Base-by-base conservation (phyloP, 495 filamentous ascomycete genomes). In the Pyrenopolyporus hunteri region DNA sequence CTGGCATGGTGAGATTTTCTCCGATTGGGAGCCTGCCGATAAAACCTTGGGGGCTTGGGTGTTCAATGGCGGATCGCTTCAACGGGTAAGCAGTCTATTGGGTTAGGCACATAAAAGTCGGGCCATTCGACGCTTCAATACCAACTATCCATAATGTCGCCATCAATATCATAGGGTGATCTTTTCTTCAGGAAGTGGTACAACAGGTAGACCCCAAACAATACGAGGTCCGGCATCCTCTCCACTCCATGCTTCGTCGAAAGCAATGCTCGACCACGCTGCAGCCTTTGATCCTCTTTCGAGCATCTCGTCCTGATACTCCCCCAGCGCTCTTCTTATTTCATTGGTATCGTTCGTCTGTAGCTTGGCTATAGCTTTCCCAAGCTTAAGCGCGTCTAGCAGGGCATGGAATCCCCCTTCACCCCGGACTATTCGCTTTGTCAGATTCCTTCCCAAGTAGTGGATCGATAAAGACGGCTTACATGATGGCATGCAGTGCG, bases 401-500 rank as follows among this genome's bases (percentile, higher is more conserved):
- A 65, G 50, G 4, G 66, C 66, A 32, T 68, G 62, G 22, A 61
- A 66, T 3, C 52, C 61, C 19, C 66, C 66, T 51, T 62, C 61
- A 0, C 66, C 61, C 26, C 66, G 61, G 31, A 68, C 61, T 68
- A 9, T 36, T 23, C 9, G 8, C 8, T 8, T 7, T 7, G 32
- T 58, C 33, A 45, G 25, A 46, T 17, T 33, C 22, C 33, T 28
- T n/a, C 16, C 19, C 40, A 4, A 16, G 5, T 20, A 13, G 1
- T 7, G 13, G 28, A 6, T 8, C 20, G 8, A 2, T 19, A 39
- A 1, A 39, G 39, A 40, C 13, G 17, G 31, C 78, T 52, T 73
- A 82, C 79, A 82, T 68, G 83, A 82, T 3, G 74, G 80, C 79
- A 87, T 85, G 22, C 82, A 74, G 63, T 86, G 82, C 9, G 80